Evolutionary conservation across 2,329 filamentous ascomycete genomes (phyloP), one percentile per base, ranked within the genome.

Genomic region (Laburnicola sp.): DNA sequence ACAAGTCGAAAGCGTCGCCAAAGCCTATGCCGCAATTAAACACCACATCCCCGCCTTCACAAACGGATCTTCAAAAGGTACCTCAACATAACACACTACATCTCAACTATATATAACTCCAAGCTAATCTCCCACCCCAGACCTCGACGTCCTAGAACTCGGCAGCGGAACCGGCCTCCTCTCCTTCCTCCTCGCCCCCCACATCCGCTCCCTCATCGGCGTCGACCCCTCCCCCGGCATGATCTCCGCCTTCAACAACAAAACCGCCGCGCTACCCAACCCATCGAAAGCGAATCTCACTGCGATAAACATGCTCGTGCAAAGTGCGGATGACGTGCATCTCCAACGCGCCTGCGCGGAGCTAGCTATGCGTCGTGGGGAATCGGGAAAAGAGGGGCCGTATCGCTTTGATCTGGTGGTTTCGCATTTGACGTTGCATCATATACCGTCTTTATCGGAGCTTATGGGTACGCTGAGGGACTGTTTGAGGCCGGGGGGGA

Each of bases 101-200:
- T 5, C 40, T 6, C 40, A 9, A 25, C 6, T 41, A 23, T 25
- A 28, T 34, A 16, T 16, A 45, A 32, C 28, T 11, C 23, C 25
- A 23, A 4, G 10, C 4, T 26, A 39, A n/a, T 16, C 34, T 2
- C 9, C 32, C 3, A 23, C 9, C n/a, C 4, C 51, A 60, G 68
- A 64, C 10, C 63, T 78, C 26, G 73, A 80, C 50, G 74, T 83
- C 6, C 77, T 84, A 2, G 82, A 84, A 65, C 76, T 84, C 16
- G 81, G 81, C 45, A 82, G 80, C 56, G 81, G 81, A 42, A 84
- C 81, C 3, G 81, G 81, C 6, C 74, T 83, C 0, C 74, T 84
- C 23, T 80, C 78, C 7, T 72, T 81, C 40, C 71, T 68, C 6
- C 68, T 82, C 2, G 76, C 80, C 0, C 80, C 80, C 0, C 66